These are phyloP conservation scores for Phytophthora foliorum DNA, from an alignment of 352 stramenopile species.

Conservation along the genomic window DNA sequence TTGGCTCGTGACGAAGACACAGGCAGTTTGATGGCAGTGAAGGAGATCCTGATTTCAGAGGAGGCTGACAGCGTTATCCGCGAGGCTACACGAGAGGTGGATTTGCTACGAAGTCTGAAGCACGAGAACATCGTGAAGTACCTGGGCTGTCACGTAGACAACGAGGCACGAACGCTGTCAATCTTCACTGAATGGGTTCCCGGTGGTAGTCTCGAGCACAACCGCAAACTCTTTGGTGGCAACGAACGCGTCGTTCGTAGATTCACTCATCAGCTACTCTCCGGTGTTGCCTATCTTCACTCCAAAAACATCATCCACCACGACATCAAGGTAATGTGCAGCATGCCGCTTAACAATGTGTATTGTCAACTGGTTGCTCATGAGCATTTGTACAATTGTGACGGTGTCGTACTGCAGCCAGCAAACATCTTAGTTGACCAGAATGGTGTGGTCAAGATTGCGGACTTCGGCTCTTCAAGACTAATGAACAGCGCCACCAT, in stretches of 20 bases:
- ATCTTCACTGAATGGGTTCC: slow-evolving; percentile 95
- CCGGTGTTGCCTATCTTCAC: slow-evolving; percentile 91
- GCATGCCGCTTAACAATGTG: background rate
- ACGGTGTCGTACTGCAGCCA: slow-evolving; percentile 39
- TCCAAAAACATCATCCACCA: slow-evolving; percentile 81
- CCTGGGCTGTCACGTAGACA: slow-evolving; percentile 87
- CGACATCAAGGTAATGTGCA: slow-evolving; percentile 74
- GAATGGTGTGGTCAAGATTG: slow-evolving; percentile 94
- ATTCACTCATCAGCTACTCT: slow-evolving; percentile 89
- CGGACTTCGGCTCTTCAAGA: slow-evolving; percentile 94
- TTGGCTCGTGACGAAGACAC: slow-evolving; percentile 92
- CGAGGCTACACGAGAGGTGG: slow-evolving; percentile 79
- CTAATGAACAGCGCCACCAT: slow-evolving; percentile 68
- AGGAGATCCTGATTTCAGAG: slow-evolving; percentile 60
- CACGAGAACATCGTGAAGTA: slow-evolving; percentile 96
- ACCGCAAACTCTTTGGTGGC: slow-evolving; percentile 85
- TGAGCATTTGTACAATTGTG: too few relatives aligned
- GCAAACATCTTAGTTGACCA: slow-evolving; percentile 97
- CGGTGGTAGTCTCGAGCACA: slow-evolving; percentile 82
- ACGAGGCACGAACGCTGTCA: slow-evolving; percentile 69
- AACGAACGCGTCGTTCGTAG: slow-evolving; percentile 75
- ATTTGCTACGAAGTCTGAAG: slow-evolving; percentile 86
- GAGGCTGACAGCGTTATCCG: slow-evolving; percentile 50
- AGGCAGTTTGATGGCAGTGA: slow-evolving; percentile 89
- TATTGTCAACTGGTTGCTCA: background rate